phyloP scores from a whole-genome alignment of 352 stramenopile genomes.

The Lagenidium giganteum region DNA sequence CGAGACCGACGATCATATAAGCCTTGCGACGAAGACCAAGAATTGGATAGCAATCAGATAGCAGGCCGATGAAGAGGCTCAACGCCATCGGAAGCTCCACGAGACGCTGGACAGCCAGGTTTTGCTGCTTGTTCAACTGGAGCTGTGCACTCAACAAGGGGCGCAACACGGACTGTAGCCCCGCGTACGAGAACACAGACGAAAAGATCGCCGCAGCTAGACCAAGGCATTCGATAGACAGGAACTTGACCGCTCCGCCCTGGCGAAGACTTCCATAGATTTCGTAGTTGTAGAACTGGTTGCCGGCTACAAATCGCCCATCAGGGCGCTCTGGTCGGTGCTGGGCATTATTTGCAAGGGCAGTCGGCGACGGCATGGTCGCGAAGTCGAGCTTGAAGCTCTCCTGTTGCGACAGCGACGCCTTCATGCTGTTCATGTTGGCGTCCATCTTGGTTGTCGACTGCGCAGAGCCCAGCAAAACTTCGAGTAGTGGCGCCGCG shows the following conservation, averaged over 20 bases:
- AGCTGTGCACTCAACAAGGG: slow-evolving; percentile 16
- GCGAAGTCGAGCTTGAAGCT: no score
- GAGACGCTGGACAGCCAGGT: slow-evolving; percentile 16
- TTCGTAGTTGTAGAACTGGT: slow-evolving; percentile 31
- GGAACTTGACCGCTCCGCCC: slow-evolving; percentile 19
- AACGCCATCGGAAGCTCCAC: slow-evolving; percentile 28
- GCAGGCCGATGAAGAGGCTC: slow-evolving; percentile 26
- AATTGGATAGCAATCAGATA: slow-evolving; percentile 29
- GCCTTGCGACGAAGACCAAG: slow-evolving; percentile 23
- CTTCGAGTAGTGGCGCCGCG: no score
- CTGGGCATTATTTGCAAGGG: no score
- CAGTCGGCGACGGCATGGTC: no score
- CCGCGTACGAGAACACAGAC: slow-evolving; percentile 19
- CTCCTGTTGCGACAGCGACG: no score
- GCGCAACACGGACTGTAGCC: slow-evolving; percentile 9
- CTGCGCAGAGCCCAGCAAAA: no score
- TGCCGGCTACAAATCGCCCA: slow-evolving; percentile 28
- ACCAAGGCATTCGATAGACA: slow-evolving; percentile 21
- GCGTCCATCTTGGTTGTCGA: no score
- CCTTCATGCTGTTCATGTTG: no score
- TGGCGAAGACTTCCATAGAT: slow-evolving; percentile 27
- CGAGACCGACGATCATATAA: slow-evolving; percentile 28
- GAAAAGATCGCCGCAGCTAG: slow-evolving; percentile 15
- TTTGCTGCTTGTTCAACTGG: slow-evolving; percentile 10
- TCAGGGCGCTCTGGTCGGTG: no score